Evolutionary conservation across 805 yeast genomes (phyloP), one percentile per base, ranked within the genome.

Genomic region (Grigorovia humatica): DNA sequence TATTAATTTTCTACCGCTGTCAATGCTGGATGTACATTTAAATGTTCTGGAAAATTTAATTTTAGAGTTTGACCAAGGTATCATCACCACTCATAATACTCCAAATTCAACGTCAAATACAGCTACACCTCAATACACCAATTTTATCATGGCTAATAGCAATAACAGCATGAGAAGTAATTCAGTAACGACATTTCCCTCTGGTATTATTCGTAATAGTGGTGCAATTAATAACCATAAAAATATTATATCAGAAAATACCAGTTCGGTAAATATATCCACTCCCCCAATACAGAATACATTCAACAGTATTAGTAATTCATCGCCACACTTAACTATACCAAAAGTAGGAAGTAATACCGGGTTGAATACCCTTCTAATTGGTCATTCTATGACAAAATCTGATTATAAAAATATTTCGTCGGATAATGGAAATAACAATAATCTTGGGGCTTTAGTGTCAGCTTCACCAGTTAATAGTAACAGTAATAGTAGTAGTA

Each of bases 11-110:
- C 35, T 43, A 48, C 43, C 41, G 3, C 41, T 35, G 23, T 30
- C 47, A 7, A 44, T 44, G 47, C n/a, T 48, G 19, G 51, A 48
- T 40, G 35, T 48, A 19, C 47, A 48, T 44, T 32, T 48, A 17
- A 48, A 35, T 35, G 11, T 48, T 17, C 20, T 48, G 9, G 47
- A 48, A 13, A 48, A 48, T 44, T 15, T 48, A 13, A 43, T 48
- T n/a, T 44, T 44, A 30, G 20, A 44, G 13, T 43, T 44, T 23
- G 46, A 43, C 27, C 47, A 43, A 48, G 51, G 43, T 9, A 32
- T 32, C 38, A 48, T 44, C 13, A 48, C 50, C 7, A 9, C 42
- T 4, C 12, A 19, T 43, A 44, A 48, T 17, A 44, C 47, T 4
- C 47, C 47, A 13, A 46, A 11, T 46, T 15, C 48, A 18, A 30